Base-by-base conservation (phyloP, 371 early-diverging fungal species). In the Nosema muscidifuracis region DNA sequence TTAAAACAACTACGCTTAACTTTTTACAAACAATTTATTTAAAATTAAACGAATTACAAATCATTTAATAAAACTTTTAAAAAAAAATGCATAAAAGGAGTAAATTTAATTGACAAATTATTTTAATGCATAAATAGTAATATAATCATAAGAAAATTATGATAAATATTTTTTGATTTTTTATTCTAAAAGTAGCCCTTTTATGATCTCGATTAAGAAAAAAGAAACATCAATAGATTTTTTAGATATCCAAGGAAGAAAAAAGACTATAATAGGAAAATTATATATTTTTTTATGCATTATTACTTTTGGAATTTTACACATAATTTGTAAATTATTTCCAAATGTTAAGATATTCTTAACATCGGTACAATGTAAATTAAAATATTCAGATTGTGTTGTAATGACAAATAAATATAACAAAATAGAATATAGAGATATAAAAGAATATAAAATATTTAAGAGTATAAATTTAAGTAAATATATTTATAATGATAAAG, bases 281-380 rank as follows among this genome's bases (percentile, higher is more conserved):
- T 22, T 75, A 13, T 79, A 79, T 57, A 67, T 73, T 51, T 33
- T 50, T 10, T 20, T 79, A 15, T 79, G 71, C n/a, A 30, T 63
- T 15, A 13, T 70, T 42, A 62, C 69, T 7, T 36, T 79, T 6
- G 79, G 79, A 16, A 44, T 67, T 22, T 51, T 79, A 34, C 67
- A 75, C 30, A 65, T 79, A 38, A 51, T 79, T 6, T 64, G 67
- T 44, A 47, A 31, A 22, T 55, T 58, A 51, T 60, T 67, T 20
- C 71, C 73, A 12, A 16, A 20, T 4, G 38, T 75, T 26, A 65
- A 65, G 24, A 26, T 43, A 20, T 40, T 33, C 36, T 65, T 65
- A 58, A 74, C 36, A 65, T 57, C 58, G 26, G 58, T 26, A 16
- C 31, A n/a, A 15, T 42, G 61, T 42, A 61, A 31, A 26, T 61